phyloP scores from a whole-genome alignment of 1,284 basidiomycete genomes.

The Apiotrichum akiyoshidainum region DNA sequence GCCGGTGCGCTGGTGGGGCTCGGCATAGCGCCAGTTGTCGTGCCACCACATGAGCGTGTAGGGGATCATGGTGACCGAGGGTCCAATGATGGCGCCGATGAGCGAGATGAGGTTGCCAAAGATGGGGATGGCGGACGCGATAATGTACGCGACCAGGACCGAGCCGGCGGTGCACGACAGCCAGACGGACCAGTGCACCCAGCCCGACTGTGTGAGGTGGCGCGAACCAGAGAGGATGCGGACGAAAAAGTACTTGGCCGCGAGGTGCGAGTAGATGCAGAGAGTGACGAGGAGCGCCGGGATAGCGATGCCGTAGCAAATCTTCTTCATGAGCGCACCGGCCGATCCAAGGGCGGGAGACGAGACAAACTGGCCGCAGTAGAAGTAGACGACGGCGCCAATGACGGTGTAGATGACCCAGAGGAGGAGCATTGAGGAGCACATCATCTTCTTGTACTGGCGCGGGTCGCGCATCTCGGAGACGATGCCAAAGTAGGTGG shows the following conservation, averaged over 20 bases:
- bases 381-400: constrained; percentile 31
- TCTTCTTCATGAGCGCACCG: constrained; percentile 47
- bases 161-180: constrained; percentile 22
- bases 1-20: neutral
- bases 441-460: constrained; percentile 31
- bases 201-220: constrained; percentile 30
- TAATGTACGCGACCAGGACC: constrained; percentile 33
- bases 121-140: constrained; percentile 35
- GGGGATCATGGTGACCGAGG: constrained; percentile 31
- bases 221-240: constrained; percentile 29
- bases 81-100: constrained; percentile 38
- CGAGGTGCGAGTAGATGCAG: constrained; percentile 28
- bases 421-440: constrained; percentile 34
- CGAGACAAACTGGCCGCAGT: constrained; percentile 46
- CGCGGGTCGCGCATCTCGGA: constrained; percentile 37
- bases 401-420: constrained; percentile 40
- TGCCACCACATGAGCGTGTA: constrained; percentile 35
- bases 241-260: constrained; percentile 40
- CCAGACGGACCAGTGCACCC: constrained; percentile 37
- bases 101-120: constrained; percentile 34
- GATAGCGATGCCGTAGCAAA: constrained; percentile 49
- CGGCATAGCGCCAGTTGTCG: constrained; percentile 24
- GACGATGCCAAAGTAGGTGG: constrained; percentile 25
- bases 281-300: constrained; percentile 36
- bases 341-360: constrained; percentile 47